phyloP scores from a whole-genome alignment of 108 stramenopile species.

The Skeletonema grethae region DNA sequence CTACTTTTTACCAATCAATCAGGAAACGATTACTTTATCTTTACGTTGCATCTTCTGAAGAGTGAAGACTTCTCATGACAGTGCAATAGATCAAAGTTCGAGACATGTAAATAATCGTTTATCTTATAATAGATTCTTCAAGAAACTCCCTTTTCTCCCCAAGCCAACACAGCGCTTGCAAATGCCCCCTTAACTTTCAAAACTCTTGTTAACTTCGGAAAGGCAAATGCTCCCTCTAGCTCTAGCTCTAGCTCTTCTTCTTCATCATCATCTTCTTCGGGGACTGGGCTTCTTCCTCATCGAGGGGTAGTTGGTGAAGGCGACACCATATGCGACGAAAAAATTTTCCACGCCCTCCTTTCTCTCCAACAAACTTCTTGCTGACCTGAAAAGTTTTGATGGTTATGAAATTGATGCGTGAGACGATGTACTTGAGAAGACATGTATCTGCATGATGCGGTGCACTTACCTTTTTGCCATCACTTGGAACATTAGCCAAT shows the following conservation, averaged over 20 bases:
- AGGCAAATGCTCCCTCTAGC: neutral
- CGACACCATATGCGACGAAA: conserved; percentile 82
- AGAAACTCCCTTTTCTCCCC: too few species aligned
- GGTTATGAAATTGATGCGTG: neutral
- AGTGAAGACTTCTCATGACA: too few species aligned
- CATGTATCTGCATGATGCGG: conserved; percentile 4
- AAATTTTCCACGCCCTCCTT: conserved; percentile 77
- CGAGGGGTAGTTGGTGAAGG: conserved; percentile 53
- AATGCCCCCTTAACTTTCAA: neutral
- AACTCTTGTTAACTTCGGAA: neutral
- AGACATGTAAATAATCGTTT: too few species aligned
- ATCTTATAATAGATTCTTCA: too few species aligned
- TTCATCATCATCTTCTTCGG: conserved; percentile 33
- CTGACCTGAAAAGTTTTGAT: neutral
- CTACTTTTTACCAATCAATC: too few species aligned
- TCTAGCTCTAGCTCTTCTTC: too few species aligned
- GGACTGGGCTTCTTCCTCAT: conserved; percentile 28
- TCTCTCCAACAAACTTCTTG: conserved; percentile 29
- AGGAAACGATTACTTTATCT: too few species aligned
- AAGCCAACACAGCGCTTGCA: too few species aligned
- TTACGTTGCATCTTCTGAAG: too few species aligned
- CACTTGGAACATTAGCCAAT: conserved; percentile 63
- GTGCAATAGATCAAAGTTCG: too few species aligned
- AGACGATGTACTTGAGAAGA: conserved; percentile 10
- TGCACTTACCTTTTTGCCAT: conserved; percentile 57